These are phyloP conservation scores for Santalum album DNA, from an alignment of 164 flowering plant species.

Conservation along the genomic window DNA sequence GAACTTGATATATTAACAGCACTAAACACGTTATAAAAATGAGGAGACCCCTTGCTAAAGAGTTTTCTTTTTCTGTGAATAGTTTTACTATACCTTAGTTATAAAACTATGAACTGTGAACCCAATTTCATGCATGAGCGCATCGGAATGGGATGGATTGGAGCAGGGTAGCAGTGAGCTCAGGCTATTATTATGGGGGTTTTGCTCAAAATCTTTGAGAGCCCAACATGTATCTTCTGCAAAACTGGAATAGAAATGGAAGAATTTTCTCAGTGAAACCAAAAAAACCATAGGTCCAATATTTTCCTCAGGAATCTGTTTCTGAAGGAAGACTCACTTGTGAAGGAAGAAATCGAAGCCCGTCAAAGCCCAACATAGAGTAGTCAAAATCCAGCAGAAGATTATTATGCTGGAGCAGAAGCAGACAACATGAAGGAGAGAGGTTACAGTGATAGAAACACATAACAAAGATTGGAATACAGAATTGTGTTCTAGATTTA, in stretches of 20 bases:
- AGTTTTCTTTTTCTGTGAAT: not conserved
- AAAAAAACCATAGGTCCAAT: too few relatives aligned
- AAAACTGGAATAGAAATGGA: slow-evolving; percentile 20
- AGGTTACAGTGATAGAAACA: not conserved
- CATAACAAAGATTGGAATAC: not conserved
- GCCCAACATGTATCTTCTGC: slow-evolving; percentile 48
- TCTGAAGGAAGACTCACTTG: slow-evolving; percentile 23
- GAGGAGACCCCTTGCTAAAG: too few relatives aligned
- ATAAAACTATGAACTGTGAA: slow-evolving; percentile 28
- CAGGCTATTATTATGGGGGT: slow-evolving; percentile 29
- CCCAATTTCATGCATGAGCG: slow-evolving; percentile 24
- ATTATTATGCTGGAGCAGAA: slow-evolving; percentile 33
- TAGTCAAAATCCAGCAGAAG: slow-evolving; percentile 47
- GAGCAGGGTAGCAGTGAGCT: slow-evolving; percentile 36
- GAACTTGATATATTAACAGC: too few relatives aligned
- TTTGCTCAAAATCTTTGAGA: slow-evolving; percentile 27
- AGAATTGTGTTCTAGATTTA: slow-evolving; percentile 18
- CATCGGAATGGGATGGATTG: slow-evolving; percentile 14
- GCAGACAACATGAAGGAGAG: not conserved
- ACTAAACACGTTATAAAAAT: too few relatives aligned
- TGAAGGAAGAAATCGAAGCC: slow-evolving; percentile 51
- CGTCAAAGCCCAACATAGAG: slow-evolving; percentile 44
- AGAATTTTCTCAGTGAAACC: too few relatives aligned
- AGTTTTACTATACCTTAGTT: slow-evolving; percentile 21
- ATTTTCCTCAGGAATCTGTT: too few relatives aligned